Evolutionary conservation across 768 basidiomycete species (phyloP), one percentile per base, ranked within the genome.

Genomic region (Termitomyces sp.): DNA sequence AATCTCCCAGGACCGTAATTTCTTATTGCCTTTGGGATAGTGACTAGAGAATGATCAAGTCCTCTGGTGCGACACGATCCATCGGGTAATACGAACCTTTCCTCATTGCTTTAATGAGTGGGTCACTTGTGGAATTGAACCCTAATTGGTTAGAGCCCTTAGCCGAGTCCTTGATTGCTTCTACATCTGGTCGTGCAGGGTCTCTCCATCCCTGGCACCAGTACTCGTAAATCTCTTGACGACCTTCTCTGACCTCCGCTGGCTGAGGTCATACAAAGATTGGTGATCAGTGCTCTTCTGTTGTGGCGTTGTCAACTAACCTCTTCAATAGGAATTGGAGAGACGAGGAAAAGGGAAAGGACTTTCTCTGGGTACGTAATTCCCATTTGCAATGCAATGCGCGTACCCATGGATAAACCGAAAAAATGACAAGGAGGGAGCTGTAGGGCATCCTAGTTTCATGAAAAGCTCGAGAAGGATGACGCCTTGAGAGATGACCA

Each of bases 381-480:
- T 14, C 72, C 71, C 38, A 70, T 58, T 57, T 74, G 67, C 22
- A 75, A 45, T 20, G 73, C 69, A 4, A 71, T 65, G 54, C 67
- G 71, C 0, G 73, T 61, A 7, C 76, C 76, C 67, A 73, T 66
- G 0, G 74, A 75, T 20, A 75, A 33, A 5, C 72, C 76, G 20
- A 73, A 61, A n/a, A 76, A 57, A 62, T 76, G 75, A 53, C 74
- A 77, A 2, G 72, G 64, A 6, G 73, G 73, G 35, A 77, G 60
- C 30, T 65, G 52, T 9, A 77, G 58, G 6, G 73, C 73, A 35
- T 75, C 68, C 76, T 77, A 54, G 5, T 4, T 40, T 32, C 30
- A 32, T n/a, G 12, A 14, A 28, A 51, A 10, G 28, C 38, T n/a
- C 9, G 5, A 30, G 30, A 44, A 20, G 24, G 26, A 8, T 49